Evolutionary conservation across 208 protist genomes (phyloP), one percentile per base, ranked within the genome.

Genomic region (Herpetomonas muscarum): DNA sequence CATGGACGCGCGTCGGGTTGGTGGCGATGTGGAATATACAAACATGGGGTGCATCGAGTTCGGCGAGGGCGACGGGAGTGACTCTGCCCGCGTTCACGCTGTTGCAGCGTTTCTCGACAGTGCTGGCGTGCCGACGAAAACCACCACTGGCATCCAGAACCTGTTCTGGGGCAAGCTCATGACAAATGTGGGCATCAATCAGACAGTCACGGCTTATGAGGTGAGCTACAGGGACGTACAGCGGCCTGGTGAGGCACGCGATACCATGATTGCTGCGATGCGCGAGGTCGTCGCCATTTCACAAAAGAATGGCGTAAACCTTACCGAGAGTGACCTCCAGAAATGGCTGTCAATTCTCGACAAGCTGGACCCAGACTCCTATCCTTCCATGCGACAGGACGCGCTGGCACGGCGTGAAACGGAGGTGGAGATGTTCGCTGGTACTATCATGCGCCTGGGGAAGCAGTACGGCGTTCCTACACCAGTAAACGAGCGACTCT

Each of bases 151-250:
- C 36, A 59, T 59, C 22, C 22, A 42, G 46, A 26, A 42, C 1
- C 50, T 59, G 10, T 3, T 67, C 25, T 67, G 49, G 46, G 50
- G 49, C 26, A 67, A 67, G 31, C 34, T 67, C 10, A 67, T 67
- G 62, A 24, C 56, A 2, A 67, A 67, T 41, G 55, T 57, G 6
- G 62, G 62, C 22, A 41, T 67, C 13, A 67, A 67, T 24, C 62
- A 67, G 34, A 36, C 28, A 1, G 30, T 48, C 19, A 42, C 62
- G 3, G 51, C 49, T 4, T 50, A 42, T 24, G 53, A 67, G 12
- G 55, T 30, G 22, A 39, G 46, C 46, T 67, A 67, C 46, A n/a
- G 45, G 25, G 25, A 31, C 5, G 36, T 67, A 2, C 51, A 61
- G 41, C 45, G 25, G 10, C 44, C 45, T 25, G 28, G 44, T 10